Base-by-base conservation (phyloP, 495 filamentous ascomycete species). In the Xylaria palmicola region DNA sequence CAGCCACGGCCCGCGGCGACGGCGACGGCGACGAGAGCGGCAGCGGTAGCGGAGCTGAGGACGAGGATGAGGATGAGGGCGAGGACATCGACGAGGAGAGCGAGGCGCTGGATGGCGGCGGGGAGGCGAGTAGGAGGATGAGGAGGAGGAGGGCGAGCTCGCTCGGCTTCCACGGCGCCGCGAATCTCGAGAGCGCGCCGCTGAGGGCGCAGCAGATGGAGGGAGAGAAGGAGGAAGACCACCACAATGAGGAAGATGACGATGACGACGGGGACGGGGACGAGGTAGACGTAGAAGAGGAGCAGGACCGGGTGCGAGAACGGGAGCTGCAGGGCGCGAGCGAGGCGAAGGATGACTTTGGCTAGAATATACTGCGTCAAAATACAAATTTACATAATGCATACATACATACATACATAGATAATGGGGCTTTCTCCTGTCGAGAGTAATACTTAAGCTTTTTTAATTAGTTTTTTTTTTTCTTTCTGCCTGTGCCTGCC, bases 11-110 rank as follows among this genome's bases (percentile, higher is more conserved):
- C n/a, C n/a, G n/a, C n/a, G n/a, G n/a, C n/a, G n/a, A n/a, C n/a
- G n/a, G n/a, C n/a, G n/a, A n/a, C n/a, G n/a, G n/a, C n/a, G n/a
- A n/a, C n/a, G n/a, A n/a, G n/a, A n/a, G n/a, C n/a, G n/a, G n/a
- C n/a, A n/a, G n/a, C n/a, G n/a, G n/a, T n/a, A n/a, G n/a, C n/a
- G n/a, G n/a, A n/a, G n/a, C n/a, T n/a, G n/a, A n/a, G n/a, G n/a
- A n/a, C n/a, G n/a, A n/a, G n/a, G n/a, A n/a, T n/a, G n/a, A n/a
- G 32, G 74, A 74, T 30, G 67, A 79, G 34, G 66, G 68, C 26
- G 53, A 64, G 3, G 87, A 87, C 50, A 86, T 65, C 0, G 87
- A 87, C 49, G 87, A 88, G 57, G 87, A 84, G 47, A 88, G 83
- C 61, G 86, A 90, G 69, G 76, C 70, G 7, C 66, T 84, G 19